Percentiles rank a stretch among this genome's conserved stretches.
Conservation (phyloP, 768 basidiomycete species). For the Phlebiopsis flavidoalba region DNA sequence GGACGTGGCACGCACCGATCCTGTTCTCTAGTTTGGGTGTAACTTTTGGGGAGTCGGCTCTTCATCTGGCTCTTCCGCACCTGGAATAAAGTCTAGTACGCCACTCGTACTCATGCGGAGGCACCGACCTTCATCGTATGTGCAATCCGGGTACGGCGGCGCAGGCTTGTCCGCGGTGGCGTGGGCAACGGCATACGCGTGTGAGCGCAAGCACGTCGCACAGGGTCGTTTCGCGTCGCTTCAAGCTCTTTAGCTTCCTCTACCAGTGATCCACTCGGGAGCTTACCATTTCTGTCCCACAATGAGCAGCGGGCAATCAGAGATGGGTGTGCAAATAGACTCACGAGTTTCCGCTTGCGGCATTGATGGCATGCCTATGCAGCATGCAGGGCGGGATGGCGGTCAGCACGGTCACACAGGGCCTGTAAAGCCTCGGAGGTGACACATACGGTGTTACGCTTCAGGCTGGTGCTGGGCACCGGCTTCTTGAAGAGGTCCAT, state of each 20-base stretch:
- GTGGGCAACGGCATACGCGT: constrained; percentile 13
- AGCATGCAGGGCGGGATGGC: neutral
- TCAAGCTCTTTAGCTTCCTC: too few species aligned
- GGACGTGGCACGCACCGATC: constrained; percentile 46
- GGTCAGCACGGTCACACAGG: neutral
- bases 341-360: constrained; percentile 13
- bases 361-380: constrained; percentile 16
- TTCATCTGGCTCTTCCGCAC: constrained; percentile 4
- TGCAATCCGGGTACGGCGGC: constrained; percentile 10
- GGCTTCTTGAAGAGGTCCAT: constrained; percentile 10
- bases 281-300: constrained; percentile 13
- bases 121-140: constrained; percentile 12
- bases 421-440: neutral
- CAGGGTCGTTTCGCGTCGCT: constrained; percentile 15
- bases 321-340: neutral
- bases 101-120: neutral
- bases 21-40: constrained; percentile 59
- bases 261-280: too few species aligned
- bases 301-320: neutral
- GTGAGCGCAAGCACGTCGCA: constrained; percentile 11
- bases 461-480: constrained; percentile 15
- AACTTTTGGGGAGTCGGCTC: neutral
- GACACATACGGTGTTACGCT: constrained; percentile 29
- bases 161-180: neutral
- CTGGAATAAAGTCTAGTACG: neutral